Conservation (phyloP, 352 stramenopile genomes). For the Phytophthora hybrid region DNA sequence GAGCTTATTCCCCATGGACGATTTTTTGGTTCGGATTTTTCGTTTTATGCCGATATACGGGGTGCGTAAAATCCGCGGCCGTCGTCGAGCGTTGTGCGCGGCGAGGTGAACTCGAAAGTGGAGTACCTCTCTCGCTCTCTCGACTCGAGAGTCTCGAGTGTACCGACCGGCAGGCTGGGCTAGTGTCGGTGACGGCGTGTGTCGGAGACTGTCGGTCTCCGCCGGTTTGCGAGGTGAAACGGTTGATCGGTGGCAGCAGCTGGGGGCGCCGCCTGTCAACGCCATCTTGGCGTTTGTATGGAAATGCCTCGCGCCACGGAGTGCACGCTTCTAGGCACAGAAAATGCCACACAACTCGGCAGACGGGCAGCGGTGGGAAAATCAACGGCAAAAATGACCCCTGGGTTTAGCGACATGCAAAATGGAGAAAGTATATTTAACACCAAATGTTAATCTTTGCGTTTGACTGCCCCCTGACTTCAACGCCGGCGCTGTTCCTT, state of each 20-base stretch:
- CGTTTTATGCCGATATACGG: too few relatives aligned
- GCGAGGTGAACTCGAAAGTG: slow-evolving; percentile 35
- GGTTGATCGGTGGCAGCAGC: not conserved
- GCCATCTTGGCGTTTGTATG: too few relatives aligned
- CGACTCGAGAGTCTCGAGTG: not conserved
- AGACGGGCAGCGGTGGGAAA: slow-evolving; percentile 35
- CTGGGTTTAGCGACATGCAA: slow-evolving; percentile 20
- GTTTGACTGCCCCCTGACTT: not conserved
- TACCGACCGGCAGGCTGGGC: slow-evolving; percentile 11
- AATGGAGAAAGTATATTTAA: not conserved
- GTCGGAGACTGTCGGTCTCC: slow-evolving; percentile 30
- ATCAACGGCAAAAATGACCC: slow-evolving; percentile 34
- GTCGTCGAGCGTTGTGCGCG: slow-evolving; percentile 6
- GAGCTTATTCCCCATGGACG: slow-evolving; percentile 43
- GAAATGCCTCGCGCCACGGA: too few relatives aligned
- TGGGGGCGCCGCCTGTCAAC: too few relatives aligned
- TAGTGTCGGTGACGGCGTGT: slow-evolving; percentile 15
- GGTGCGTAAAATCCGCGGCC: too few relatives aligned
- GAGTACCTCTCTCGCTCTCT: not conserved
- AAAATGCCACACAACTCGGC: slow-evolving; percentile 10
- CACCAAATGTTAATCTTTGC: too few relatives aligned
- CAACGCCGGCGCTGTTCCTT: slow-evolving; percentile 9
- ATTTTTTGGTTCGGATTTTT: not conserved
- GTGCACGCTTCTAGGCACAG: too few relatives aligned
- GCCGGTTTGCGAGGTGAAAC: slow-evolving; percentile 36